Evolutionary conservation across 495 filamentous ascomycete genomes (phyloP), one percentile per base, ranked within the genome.

Genomic region (Parmelia sp.): DNA sequence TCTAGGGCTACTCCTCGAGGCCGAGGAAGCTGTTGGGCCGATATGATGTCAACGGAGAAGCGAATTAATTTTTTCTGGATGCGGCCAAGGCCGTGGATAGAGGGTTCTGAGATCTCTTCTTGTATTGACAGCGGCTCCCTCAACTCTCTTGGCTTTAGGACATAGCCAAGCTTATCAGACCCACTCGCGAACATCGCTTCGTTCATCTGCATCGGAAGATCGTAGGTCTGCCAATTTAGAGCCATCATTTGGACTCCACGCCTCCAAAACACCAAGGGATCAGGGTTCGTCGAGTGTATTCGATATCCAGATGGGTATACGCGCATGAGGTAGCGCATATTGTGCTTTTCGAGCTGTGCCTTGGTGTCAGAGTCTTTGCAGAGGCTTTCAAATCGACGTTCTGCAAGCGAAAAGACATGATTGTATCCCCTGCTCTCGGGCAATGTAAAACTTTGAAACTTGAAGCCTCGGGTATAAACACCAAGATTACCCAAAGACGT

Each of bases 101-200:
- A 65, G 49, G 58, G 61, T 36, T 69, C 67, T 12, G 61, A 60
- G 23, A 68, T 59, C 23, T 71, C 66, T 53, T 69, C 64, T 55
- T 71, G 76, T n/a, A 71, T 66, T 19, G 65, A 65, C 17, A 57
- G 62, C 59, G 83, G 83, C 57, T 81, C 77, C 42, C 93, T 89
- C 53, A 94, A 83, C 68, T 91, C 89, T 57, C 88, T 82, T 9
- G 94, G 94, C 74, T 98, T 98, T 45, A 97, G 83, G 29, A 97
- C 90, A 68, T 96, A 98, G 27, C 94, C 94, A 12, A 88, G 88
- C 58, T 86, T 84, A 75, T 96, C 94, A 27, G 84, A 85, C 36
- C 91, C 91, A 58, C 90, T 88, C n/a, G 90, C 88, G 74, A 97
- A 98, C 94, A 98, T 98, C 66, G 94, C 94, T 61, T 93, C 90